Conservation (phyloP, 108 stramenopile genomes). For the Pelagomonas calceolata region DNA sequence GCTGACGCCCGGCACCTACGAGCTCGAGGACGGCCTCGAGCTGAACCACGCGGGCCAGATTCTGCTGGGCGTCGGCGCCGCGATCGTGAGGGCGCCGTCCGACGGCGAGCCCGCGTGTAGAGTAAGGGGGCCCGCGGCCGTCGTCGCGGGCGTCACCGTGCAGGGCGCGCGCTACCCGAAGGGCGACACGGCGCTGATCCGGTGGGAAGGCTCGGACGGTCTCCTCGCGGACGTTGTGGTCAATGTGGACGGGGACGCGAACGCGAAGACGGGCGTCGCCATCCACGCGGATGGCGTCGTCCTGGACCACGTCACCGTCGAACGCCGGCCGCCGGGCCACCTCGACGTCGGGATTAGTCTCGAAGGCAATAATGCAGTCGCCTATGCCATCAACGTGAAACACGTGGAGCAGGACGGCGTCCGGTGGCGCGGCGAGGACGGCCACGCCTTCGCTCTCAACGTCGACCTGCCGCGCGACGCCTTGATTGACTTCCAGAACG, state of each 20-base stretch:
- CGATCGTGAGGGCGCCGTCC: constrained; percentile 49
- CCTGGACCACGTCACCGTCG: constrained; percentile 67
- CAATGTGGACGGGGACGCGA: constrained; percentile 4
- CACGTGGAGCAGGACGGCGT: constrained; percentile 55
- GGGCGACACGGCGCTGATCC: background rate
- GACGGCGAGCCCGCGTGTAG: constrained; percentile 53
- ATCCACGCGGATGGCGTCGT: constrained; percentile 50
- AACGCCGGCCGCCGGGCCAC: constrained; percentile 29
- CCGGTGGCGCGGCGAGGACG: constrained; percentile 61
- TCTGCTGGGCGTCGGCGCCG: constrained; percentile 45
- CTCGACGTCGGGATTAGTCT: constrained; percentile 49
- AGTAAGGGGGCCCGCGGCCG: constrained; percentile 35
- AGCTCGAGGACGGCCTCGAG: constrained; percentile 55
- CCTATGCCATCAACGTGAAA: constrained; percentile 53
- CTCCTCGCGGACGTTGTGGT: constrained; percentile 29
- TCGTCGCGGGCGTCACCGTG: constrained; percentile 60
- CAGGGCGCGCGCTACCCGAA: background rate
- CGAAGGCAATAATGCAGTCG: constrained; percentile 1
- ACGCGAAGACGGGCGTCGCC: constrained; percentile 9
- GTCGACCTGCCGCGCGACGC: constrained; percentile 4
- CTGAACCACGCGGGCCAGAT: constrained; percentile 7
- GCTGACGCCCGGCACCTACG: constrained; percentile 57
- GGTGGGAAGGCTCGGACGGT: background rate
- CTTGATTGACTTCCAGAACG: background rate
- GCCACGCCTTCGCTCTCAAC: constrained; percentile 1